These are phyloP conservation scores for Coemansia sp. DNA, from an alignment of 371 early-diverging fungal genomes.

Conservation along the genomic window DNA sequence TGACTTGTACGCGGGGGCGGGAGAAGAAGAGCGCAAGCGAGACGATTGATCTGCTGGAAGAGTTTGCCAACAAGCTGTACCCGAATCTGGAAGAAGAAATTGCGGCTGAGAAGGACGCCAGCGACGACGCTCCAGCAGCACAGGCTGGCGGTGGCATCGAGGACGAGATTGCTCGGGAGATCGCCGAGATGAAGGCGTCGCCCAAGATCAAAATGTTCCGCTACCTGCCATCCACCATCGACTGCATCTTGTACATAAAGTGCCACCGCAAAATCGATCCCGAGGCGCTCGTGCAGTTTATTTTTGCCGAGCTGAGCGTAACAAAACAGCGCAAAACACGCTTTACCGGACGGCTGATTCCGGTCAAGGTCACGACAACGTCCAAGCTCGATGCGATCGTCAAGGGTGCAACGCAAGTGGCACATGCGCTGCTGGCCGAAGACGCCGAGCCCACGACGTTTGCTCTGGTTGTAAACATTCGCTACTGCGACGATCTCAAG, in stretches of 20 bases:
- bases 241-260: slow-evolving; percentile 43
- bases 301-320: slow-evolving; percentile 43
- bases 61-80: slow-evolving; percentile 40
- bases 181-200: slow-evolving; percentile 45
- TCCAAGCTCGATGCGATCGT: slow-evolving; percentile 51
- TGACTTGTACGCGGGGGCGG: slow-evolving; percentile 44
- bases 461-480: slow-evolving; percentile 50
- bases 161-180: slow-evolving; percentile 51
- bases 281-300: slow-evolving; percentile 37
- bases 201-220: slow-evolving; percentile 35
- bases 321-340: slow-evolving; percentile 47
- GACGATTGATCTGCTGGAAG: slow-evolving; percentile 45
- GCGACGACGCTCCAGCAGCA: not conserved
- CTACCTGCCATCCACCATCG: slow-evolving; percentile 41
- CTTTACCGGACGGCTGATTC: slow-evolving; percentile 48
- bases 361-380: slow-evolving; percentile 41
- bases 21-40: slow-evolving; percentile 45
- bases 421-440: slow-evolving; percentile 34
- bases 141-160: slow-evolving; percentile 32
- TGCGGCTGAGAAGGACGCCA: slow-evolving; percentile 19
- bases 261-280: slow-evolving; percentile 44
- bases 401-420: slow-evolving; percentile 32
- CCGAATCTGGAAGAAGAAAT: slow-evolving; percentile 42
- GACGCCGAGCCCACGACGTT: slow-evolving; percentile 49
- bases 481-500: slow-evolving; percentile 51